Conservation (phyloP, 345 rosid species). For the Hibiscus mutabilis region DNA sequence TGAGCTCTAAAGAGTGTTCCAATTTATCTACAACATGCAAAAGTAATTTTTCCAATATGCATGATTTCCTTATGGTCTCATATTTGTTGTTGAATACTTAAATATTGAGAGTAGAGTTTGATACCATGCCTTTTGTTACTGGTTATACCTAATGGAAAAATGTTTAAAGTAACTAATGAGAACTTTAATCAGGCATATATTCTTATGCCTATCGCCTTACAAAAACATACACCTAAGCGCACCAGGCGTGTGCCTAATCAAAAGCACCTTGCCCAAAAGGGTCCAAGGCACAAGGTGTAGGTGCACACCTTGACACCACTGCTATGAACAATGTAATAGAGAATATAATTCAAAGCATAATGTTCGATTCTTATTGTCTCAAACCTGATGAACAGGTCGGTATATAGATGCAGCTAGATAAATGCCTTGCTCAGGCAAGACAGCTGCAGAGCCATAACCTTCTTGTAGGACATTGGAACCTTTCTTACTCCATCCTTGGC, state of each 20-base stretch:
- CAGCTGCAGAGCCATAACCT: slow-evolving; percentile 96
- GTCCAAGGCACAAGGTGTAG: not conserved
- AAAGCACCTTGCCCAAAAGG: not conserved
- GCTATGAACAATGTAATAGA: not conserved
- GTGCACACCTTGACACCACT: not conserved
- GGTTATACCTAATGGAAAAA: not conserved
- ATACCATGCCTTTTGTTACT: not conserved
- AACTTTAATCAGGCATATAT: not conserved
- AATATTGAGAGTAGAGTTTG: not conserved
- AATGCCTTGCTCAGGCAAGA: slow-evolving; percentile 98
- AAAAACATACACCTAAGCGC: not conserved
- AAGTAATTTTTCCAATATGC: not conserved
- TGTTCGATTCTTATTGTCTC: slow-evolving; percentile 10
- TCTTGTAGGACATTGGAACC: slow-evolving; percentile 74
- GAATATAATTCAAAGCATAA: slow-evolving; percentile 1
- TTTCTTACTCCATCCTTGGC: slow-evolving; percentile 91
- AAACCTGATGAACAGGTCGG: slow-evolving; percentile 94
- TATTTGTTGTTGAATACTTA: not conserved
- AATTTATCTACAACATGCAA: not conserved
- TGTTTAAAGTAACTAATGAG: not conserved
- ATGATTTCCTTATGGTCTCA: not conserved
- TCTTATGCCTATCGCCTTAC: not conserved
- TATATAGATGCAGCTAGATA: slow-evolving; percentile 92
- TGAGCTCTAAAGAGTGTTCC: not conserved
- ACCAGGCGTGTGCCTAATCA: not conserved